These are phyloP conservation scores for Tillandsia fasciculata DNA, from an alignment of 176 grass and related monocot genomes.

Conservation along the genomic window DNA sequence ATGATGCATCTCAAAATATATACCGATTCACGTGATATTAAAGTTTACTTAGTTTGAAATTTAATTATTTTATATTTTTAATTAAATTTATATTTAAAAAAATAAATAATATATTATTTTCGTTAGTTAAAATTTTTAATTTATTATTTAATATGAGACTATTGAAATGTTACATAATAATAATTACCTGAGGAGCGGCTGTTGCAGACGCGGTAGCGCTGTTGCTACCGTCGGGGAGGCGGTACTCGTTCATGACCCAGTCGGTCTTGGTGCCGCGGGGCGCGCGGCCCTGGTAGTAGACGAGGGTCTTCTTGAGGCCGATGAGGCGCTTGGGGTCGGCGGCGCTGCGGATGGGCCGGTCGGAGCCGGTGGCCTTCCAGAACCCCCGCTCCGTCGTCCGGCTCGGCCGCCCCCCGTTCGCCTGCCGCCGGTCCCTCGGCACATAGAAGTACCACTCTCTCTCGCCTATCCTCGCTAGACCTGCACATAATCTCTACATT, in stretches of 20 bases:
- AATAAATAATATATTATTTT: too few relatives aligned
- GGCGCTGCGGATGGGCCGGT: conserved; percentile 66
- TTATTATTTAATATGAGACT: too few relatives aligned
- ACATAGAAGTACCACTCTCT: conserved; percentile 99
- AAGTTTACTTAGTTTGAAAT: too few relatives aligned
- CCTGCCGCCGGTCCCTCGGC: conserved; percentile 57
- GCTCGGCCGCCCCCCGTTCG: conserved; percentile 48
- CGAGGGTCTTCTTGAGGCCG: conserved; percentile 92
- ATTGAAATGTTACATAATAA: too few relatives aligned
- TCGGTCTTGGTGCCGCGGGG: conserved; percentile 69
- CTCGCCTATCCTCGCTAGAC: conserved; percentile 63
- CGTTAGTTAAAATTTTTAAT: too few relatives aligned
- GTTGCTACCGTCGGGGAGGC: conserved; percentile 34
- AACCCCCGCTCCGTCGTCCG: conserved; percentile 82
- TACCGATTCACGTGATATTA: too few relatives aligned
- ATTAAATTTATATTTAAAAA: too few relatives aligned
- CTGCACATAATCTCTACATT: conserved; percentile 8
- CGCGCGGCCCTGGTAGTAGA: conserved; percentile 81
- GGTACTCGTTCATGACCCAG: conserved; percentile 99
- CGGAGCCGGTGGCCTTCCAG: conserved; percentile 95
- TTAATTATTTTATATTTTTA: too few relatives aligned
- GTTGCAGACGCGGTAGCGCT: background rate
- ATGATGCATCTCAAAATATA: too few relatives aligned
- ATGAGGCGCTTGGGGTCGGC: conserved; percentile 74
- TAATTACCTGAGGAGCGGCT: conserved; percentile 20